phyloP scores from a whole-genome alignment of 306 rosid genomes.

The Hippophae gyantsensis region DNA sequence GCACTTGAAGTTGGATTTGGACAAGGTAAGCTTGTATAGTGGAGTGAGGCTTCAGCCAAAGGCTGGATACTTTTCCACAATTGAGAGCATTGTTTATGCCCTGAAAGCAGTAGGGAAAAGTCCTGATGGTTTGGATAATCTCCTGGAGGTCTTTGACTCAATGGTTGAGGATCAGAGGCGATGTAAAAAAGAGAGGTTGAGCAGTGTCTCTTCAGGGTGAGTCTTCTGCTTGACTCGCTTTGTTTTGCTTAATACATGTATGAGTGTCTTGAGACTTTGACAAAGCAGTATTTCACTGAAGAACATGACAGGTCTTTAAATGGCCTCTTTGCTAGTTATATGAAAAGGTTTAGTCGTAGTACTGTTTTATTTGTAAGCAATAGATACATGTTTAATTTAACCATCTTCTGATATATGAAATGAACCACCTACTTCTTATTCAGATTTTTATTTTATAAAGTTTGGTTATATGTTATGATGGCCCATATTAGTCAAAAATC shows the following conservation, averaged over 20 bases:
- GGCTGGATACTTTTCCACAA: conserved; percentile 66
- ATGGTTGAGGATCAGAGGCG: conserved; percentile 80
- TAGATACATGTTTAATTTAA: too few species aligned
- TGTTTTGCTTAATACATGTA: not conserved
- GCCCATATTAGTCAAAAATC: too few species aligned
- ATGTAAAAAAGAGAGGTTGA: conserved; percentile 64
- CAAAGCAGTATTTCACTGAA: too few species aligned
- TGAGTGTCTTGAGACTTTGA: not conserved
- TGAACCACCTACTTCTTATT: too few species aligned
- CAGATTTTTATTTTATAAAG: too few species aligned
- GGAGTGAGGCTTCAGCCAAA: conserved; percentile 81
- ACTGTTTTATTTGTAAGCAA: too few species aligned
- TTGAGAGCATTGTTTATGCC: conserved; percentile 76
- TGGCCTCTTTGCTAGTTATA: too few species aligned
- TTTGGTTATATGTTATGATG: too few species aligned
- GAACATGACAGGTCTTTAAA: too few species aligned
- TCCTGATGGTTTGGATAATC: conserved; percentile 50
- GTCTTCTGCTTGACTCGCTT: conserved; percentile 5
- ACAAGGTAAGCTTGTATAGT: conserved; percentile 51
- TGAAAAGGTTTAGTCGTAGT: too few species aligned
- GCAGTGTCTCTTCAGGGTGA: conserved; percentile 18
- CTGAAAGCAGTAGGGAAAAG: conserved; percentile 50
- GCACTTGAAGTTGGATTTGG: conserved; percentile 63
- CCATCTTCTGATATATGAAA: too few species aligned
- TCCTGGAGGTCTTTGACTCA: conserved; percentile 65